Evolutionary conservation across 495 filamentous ascomycete genomes (phyloP).

Genomic region (Penicillium coffeae): DNA sequence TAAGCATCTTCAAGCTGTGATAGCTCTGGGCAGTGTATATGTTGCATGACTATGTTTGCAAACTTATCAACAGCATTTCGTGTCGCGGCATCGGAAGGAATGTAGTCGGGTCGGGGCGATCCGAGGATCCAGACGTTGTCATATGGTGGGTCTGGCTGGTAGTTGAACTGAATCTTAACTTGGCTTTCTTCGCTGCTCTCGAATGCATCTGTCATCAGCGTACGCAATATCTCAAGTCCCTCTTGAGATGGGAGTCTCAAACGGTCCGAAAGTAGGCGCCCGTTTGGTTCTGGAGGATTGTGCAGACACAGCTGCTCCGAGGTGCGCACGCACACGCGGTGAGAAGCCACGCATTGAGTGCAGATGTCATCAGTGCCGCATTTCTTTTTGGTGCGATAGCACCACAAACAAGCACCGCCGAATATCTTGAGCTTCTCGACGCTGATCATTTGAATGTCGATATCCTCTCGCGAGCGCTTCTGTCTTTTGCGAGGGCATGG

Average conservation of each 20-base stretch:
- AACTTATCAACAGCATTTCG: neutral
- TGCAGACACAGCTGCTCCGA: slow-evolving; percentile 7
- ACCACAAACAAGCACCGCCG: slow-evolving; percentile 28
- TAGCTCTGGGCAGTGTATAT: neutral
- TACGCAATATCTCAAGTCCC: slow-evolving; percentile 1
- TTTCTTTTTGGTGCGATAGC: slow-evolving; percentile 25
- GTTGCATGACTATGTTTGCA: neutral
- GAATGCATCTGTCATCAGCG: neutral
- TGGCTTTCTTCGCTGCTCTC: neutral
- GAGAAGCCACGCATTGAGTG: slow-evolving; percentile 6
- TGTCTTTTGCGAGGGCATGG: neutral
- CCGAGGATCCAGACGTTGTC: neutral
- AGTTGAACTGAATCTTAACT: neutral
- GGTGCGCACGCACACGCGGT: slow-evolving; percentile 18
- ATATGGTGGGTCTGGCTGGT: neutral
- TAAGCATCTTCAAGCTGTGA: neutral
- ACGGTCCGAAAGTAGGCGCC: neutral
- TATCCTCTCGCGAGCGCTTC: slow-evolving; percentile 1
- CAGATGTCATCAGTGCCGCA: slow-evolving; percentile 19
- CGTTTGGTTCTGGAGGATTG: neutral
- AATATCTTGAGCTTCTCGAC: slow-evolving; percentile 11
- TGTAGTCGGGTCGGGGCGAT: neutral
- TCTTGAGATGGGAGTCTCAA: slow-evolving; percentile 2
- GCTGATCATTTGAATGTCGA: slow-evolving; percentile 12
- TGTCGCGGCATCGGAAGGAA: neutral